A percentile compares a stretch with the other conserved stretches of the same genome.
These are phyloP conservation scores for Aspergillus biplanus DNA, from an alignment of 495 filamentous ascomycete genomes.

Conservation along the genomic window DNA sequence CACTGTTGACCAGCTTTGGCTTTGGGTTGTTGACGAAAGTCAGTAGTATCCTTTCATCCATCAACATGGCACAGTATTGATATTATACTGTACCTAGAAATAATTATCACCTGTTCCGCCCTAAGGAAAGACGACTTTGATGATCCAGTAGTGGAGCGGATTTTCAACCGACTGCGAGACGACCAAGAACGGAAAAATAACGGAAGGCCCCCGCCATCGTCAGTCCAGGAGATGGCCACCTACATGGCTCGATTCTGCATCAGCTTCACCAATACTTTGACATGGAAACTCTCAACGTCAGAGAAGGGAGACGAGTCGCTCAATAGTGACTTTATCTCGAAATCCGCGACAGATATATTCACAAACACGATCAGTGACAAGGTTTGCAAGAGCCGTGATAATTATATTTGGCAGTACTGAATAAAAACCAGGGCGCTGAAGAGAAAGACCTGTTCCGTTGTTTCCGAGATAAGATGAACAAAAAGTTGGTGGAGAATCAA, in stretches of 20 bases:
- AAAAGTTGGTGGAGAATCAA: background rate
- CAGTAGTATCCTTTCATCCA: conserved; percentile 31
- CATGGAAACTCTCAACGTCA: background rate
- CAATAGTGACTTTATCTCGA: background rate
- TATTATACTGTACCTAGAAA: conserved; percentile 36
- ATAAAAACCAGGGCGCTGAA: background rate
- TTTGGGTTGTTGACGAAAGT: conserved; percentile 59
- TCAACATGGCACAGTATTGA: background rate
- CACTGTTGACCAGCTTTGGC: conserved; percentile 65
- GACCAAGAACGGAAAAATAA: background rate
- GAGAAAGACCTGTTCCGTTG: background rate
- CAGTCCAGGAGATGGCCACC: conserved; percentile 52
- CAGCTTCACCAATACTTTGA: conserved; percentile 39
- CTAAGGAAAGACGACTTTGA: conserved; percentile 25
- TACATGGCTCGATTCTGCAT: conserved; percentile 46
- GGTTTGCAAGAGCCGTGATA: background rate
- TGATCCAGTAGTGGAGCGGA: conserved; percentile 31
- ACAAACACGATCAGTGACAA: conserved; percentile 5
- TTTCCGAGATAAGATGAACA: conserved; percentile 2
- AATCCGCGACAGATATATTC: background rate
- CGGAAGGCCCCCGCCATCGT: conserved; percentile 10
- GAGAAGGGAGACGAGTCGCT: background rate
- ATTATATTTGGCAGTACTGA: background rate
- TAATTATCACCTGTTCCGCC: conserved; percentile 52
- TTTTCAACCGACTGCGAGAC: conserved; percentile 6